Conservation (phyloP, 2,329 filamentous ascomycete species). For the Emergomyces pasteurianus region DNA sequence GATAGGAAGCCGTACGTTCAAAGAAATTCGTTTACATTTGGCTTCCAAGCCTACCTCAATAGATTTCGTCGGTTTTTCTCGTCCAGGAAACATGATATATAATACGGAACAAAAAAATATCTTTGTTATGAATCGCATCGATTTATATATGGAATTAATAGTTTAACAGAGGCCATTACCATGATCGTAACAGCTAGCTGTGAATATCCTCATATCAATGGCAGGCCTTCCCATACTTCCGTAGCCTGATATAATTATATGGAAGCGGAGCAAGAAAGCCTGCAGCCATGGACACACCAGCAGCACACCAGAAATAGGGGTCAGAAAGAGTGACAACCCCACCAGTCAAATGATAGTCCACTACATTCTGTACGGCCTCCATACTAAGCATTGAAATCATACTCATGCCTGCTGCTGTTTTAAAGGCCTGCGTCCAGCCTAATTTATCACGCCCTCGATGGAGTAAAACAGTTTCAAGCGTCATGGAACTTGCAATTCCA, state of each 20-base stretch:
- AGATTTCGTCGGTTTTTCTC: too few relatives aligned
- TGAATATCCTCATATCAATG: slow-evolving; percentile 7
- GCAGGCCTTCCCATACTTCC: slow-evolving; percentile 12
- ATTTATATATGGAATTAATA: neutral
- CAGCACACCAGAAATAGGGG: slow-evolving; percentile 42
- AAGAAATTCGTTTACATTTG: neutral
- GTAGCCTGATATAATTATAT: slow-evolving; percentile 13
- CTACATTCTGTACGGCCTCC: slow-evolving; percentile 43
- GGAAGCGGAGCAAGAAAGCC: slow-evolving; percentile 13
- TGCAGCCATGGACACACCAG: slow-evolving; percentile 16
- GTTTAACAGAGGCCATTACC: neutral
- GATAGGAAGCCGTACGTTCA: neutral
- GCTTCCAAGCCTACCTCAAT: too few relatives aligned
- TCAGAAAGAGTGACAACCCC: slow-evolving; percentile 37
- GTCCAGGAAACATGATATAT: too few relatives aligned
- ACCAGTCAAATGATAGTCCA: slow-evolving; percentile 45
- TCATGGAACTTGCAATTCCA: slow-evolving; percentile 41
- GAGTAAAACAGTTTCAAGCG: slow-evolving; percentile 43
- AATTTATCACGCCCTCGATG: slow-evolving; percentile 38
- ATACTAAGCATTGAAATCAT: slow-evolving; percentile 48
- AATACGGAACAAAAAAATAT: too few relatives aligned
- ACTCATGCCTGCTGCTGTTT: slow-evolving; percentile 47
- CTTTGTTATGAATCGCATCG: neutral
- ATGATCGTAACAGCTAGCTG: too few relatives aligned
- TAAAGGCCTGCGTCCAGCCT: slow-evolving; percentile 35